These are phyloP conservation scores for Gonium pectorale DNA, from an alignment of 139 green algal species.

Conservation along the genomic window DNA sequence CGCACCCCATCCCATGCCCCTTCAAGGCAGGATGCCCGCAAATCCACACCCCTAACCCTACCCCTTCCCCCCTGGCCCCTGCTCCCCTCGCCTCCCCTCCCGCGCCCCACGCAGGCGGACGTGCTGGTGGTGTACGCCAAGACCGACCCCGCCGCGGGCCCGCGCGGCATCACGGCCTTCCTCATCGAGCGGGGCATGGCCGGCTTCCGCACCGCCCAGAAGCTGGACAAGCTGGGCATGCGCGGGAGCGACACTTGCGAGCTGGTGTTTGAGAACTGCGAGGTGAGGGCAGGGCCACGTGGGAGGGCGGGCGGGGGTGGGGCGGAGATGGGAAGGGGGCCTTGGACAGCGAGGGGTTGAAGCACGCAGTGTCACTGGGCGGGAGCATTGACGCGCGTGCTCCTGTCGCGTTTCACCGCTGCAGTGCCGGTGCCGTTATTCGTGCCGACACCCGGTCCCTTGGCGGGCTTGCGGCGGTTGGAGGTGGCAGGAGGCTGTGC, in stretches of 20 bases:
- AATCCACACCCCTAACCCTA: neutral
- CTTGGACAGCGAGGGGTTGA: neutral
- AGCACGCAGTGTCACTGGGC: too few species aligned
- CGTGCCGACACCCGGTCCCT: too few species aligned
- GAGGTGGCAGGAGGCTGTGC: too few species aligned
- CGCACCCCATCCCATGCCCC: too few species aligned
- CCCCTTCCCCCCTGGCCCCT: neutral
- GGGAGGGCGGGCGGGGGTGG: neutral
- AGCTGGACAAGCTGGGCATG: constrained; percentile 98
- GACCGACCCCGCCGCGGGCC: constrained; percentile 74
- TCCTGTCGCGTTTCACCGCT: too few species aligned
- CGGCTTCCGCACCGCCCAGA: constrained; percentile 92
- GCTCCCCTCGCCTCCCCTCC: neutral
- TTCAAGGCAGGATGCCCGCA: too few species aligned
- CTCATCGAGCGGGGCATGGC: constrained; percentile 92
- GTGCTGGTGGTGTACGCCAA: constrained; percentile 94
- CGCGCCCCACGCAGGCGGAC: constrained; percentile 58
- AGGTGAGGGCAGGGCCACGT: constrained; percentile 50
- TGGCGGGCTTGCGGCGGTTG: too few species aligned
- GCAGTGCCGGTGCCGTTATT: too few species aligned
- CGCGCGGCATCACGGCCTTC: constrained; percentile 95
- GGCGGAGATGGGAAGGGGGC: neutral
- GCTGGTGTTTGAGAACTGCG: constrained; percentile 93
- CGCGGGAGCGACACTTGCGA: constrained; percentile 94
- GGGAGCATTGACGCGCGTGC: too few species aligned